Conservation (phyloP, 2,329 filamentous ascomycete species). For the Claviceps purpurea region DNA sequence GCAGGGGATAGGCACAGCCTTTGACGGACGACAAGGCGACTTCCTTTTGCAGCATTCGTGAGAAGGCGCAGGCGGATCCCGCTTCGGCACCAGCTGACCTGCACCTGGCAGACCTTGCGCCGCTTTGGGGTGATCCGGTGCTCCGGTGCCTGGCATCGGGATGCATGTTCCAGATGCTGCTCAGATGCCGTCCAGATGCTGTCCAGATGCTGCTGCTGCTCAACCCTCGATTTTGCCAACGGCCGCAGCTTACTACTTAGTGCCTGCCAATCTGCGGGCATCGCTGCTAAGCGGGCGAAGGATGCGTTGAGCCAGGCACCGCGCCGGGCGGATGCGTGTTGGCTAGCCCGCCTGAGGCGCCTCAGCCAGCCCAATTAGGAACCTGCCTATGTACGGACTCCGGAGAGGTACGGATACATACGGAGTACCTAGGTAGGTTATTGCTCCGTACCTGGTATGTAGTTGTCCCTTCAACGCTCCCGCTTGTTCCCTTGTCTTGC, state of each 20-base stretch:
- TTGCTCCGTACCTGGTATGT: too few relatives aligned
- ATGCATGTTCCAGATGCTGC: slow-evolving; percentile 1
- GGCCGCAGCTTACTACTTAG: neutral
- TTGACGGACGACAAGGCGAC: neutral
- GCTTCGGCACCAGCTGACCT: neutral
- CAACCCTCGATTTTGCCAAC: neutral
- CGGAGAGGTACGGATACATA: too few relatives aligned
- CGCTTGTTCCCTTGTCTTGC: too few relatives aligned
- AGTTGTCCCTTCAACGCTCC: too few relatives aligned
- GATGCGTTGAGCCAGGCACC: neutral
- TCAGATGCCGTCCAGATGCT: too few relatives aligned
- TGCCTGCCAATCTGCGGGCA: neutral
- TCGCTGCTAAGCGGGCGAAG: neutral
- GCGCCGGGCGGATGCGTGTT: too few relatives aligned
- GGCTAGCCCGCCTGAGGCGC: too few relatives aligned
- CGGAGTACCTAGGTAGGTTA: too few relatives aligned
- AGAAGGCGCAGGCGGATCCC: neutral
- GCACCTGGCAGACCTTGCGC: neutral
- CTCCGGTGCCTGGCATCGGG: neutral
- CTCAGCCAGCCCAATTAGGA: too few relatives aligned
- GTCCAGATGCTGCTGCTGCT: neutral
- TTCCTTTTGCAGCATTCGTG: neutral
- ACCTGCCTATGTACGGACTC: too few relatives aligned
- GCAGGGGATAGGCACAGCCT: neutral
- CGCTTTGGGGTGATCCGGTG: neutral